Evolutionary conservation across 305 asterid species (phyloP), one percentile per base, ranked within the genome.

Genomic region (Fraxinus paxiana): DNA sequence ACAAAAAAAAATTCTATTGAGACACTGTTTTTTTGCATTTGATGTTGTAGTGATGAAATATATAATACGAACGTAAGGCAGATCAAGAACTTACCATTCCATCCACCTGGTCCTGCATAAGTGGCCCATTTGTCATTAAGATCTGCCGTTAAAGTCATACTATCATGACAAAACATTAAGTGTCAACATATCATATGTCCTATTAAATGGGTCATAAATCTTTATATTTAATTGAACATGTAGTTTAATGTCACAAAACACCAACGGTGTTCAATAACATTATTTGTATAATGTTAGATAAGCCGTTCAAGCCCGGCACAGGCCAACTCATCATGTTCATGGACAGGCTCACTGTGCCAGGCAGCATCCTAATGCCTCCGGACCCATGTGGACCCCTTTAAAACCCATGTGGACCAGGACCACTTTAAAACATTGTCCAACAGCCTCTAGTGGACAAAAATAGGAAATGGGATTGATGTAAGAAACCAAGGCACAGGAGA

Each of bases 51-150:
- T 20, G 18, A 9, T 6, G 33, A 61, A 43, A 43, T 2, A 12
- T 12, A 13, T 13, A 1, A 9, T 8, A 33, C 37, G 7, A 33
- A 15, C 24, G 5, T n/a, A 9, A 51, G 20, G n/a, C 22, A n/a
- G 1, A 2, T 43, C 59, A 48, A 48, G 28, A 59, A 79, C 85
- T 81, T 87, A 93, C 99, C 99, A 33, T 94, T 96, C 99, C 99
- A 96, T 82, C 93, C 97, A 3, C 99, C 98, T 2, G 97, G 97
- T 43, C 92, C 95, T 13, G 97, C 97, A 74, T 94, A 92, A 24
- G 91, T 59, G 38, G 97, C 97, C 99, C 98, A 94, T 81, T 83
- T 84, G 88, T 94, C 94, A 72, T 96, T 94, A 17, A 81, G 72
- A 83, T 96, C 98, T 1, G 99, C 98, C 80, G 83, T 85, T 24